Base-by-base conservation (phyloP, 345 rosid species). In the Reutealis trisperma region DNA sequence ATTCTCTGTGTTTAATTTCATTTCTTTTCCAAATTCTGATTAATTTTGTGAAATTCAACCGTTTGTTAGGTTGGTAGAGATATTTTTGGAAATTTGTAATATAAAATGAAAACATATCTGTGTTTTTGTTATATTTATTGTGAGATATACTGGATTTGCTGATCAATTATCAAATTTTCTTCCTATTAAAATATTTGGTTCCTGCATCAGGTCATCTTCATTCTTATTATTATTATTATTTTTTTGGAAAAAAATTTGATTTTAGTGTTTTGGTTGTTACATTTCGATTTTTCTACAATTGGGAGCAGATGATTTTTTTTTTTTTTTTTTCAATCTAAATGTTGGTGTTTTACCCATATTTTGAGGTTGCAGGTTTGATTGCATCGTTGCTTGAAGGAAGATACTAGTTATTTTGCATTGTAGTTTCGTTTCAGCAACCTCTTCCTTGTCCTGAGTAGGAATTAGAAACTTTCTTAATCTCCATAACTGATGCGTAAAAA, bases 121-220 rank as follows among this genome's bases (percentile, higher is more conserved):
- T 75, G 4, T 49, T 44, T 67, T 76, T 67, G 60, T 8, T 60
- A 32, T 65, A 54, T 41, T 65, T 52, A 49, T 34, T 32, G 21
- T 6, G 72, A 4, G 73, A 51, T n/a, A 54, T 4, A 51, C 44
- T 52, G 22, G 22, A 15, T 73, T 75, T 74, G 59, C 59, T 57
- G 45, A 68, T 8, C 24, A 16, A 30, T 49, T 15, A 5, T 57
- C 6, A 51, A 0, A 49, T 22, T 37, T 66, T 70, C 30, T 24
- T 22, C 24, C 49, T 24, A 6, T 18, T 44, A 37, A 32, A 14
- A 12, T 37, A n/a, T 42, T 49, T 2, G 18, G 9, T 72, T 73
- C 32, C 34, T 2, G 71, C 22, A 24, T 70, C 32, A 0, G 18
- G 55, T 59, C 37, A 32, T 54, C 21, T 66, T 11, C 25, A 16